Percentiles rank a stretch among this genome's conserved stretches.
These are phyloP conservation scores for Cryoendolithus antarcticus DNA, from an alignment of 2,329 filamentous ascomycete genomes.

Conservation along the genomic window DNA sequence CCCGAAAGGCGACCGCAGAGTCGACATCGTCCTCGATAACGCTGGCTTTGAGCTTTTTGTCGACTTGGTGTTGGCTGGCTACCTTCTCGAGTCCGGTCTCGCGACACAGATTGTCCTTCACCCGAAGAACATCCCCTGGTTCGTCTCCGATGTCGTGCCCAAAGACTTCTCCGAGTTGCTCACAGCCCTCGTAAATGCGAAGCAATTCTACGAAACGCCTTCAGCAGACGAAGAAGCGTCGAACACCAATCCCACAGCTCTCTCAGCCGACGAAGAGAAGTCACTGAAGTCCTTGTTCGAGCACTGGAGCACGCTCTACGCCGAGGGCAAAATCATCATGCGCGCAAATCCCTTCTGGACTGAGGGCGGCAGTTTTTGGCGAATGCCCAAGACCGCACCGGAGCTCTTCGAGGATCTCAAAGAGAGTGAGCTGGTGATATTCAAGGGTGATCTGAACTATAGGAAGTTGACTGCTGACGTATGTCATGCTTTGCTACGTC, in stretches of 20 bases:
- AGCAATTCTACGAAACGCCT: conserved; percentile 63
- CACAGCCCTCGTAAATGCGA: conserved; percentile 63
- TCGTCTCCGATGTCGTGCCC: conserved; percentile 88
- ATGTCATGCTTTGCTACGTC: conserved; percentile 8
- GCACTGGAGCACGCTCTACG: conserved; percentile 68
- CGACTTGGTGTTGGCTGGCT: conserved; percentile 83
- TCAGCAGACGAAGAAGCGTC: conserved; percentile 50
- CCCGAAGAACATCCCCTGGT: conserved; percentile 94
- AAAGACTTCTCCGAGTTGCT: conserved; percentile 75
- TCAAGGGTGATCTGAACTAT: conserved; percentile 97
- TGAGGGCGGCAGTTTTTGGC: conserved; percentile 74
- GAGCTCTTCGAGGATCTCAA: conserved; percentile 66
- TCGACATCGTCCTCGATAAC: conserved; percentile 95
- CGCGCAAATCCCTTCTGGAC: conserved; percentile 91
- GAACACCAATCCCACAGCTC: conserved; percentile 45
- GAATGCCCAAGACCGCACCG: conserved; percentile 57
- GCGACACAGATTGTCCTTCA: conserved; percentile 81
- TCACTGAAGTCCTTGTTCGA: conserved; percentile 67
- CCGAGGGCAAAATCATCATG: conserved; percentile 70
- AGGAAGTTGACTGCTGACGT: conserved; percentile 84
- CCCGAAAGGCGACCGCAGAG: conserved; percentile 55
- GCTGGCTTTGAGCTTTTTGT: conserved; percentile 96
- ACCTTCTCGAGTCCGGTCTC: conserved; percentile 70
- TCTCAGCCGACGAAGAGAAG: conserved; percentile 54
- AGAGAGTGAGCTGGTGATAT: conserved; percentile 75